phyloP scores from a whole-genome alignment of 2,329 filamentous ascomycete genomes.

The Fusarium odoratissimum region DNA sequence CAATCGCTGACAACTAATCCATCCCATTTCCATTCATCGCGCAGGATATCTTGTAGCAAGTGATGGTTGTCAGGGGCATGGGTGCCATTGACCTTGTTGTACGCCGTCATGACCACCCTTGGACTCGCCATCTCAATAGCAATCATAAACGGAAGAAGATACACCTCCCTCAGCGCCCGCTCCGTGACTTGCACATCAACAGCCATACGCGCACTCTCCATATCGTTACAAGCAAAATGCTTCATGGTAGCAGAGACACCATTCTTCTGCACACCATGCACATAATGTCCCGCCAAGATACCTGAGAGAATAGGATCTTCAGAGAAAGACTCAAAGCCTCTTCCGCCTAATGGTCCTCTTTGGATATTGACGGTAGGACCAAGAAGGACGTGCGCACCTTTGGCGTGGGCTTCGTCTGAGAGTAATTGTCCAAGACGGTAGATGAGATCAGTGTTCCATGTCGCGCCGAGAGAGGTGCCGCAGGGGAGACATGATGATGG shows the following conservation, averaged over 20 bases:
- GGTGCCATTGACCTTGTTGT: neutral
- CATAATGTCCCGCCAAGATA: neutral
- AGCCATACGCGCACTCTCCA: constrained; percentile 26
- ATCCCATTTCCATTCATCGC: constrained; percentile 12
- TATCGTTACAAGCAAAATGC: constrained; percentile 30
- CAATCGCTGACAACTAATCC: neutral
- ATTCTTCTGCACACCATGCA: neutral
- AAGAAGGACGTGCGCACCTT: neutral
- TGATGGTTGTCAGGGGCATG: neutral
- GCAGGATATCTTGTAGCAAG: neutral
- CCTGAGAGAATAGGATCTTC: neutral
- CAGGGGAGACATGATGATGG: constrained; percentile 38
- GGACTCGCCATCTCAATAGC: neutral
- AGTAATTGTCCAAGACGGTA: neutral
- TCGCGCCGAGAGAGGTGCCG: constrained; percentile 23
- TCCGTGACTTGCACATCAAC: constrained; percentile 8
- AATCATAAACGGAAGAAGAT: constrained; percentile 12
- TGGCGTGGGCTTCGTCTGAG: neutral
- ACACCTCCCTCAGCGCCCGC: neutral
- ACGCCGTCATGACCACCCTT: neutral
- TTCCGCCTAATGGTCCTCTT: neutral
- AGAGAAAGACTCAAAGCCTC: neutral
- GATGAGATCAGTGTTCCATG: neutral
- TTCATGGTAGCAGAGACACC: constrained; percentile 24
- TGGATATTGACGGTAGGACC: constrained; percentile 1